Percentiles rank a stretch among this genome's conserved stretches.
Evolutionary conservation across 2,329 filamentous ascomycete genomes (phyloP).

Genomic region (Bipolaris victoriae): DNA sequence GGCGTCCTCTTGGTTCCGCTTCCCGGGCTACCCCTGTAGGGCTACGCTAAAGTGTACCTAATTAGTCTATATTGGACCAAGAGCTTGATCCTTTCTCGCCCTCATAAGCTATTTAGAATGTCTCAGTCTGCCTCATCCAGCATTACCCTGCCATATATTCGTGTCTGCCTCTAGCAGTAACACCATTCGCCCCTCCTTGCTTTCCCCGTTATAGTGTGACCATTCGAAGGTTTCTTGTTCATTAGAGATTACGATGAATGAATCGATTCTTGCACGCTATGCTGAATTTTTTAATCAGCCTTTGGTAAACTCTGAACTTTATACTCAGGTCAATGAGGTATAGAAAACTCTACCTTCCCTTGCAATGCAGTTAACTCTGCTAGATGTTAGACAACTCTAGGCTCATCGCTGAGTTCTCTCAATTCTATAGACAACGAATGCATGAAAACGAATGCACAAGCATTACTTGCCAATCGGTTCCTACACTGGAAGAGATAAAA

Average conservation of each 20-base stretch:
- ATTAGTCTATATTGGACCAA: neutral
- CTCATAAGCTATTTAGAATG: neutral
- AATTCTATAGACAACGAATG: slow-evolving; percentile 2
- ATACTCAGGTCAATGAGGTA: slow-evolving; percentile 1
- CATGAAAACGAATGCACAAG: neutral
- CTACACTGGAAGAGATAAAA: slow-evolving; percentile 6
- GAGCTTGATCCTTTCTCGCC: neutral
- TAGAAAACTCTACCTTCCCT: slow-evolving; percentile 1
- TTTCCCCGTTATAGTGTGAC: neutral
- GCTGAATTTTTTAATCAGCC: slow-evolving; percentile 1
- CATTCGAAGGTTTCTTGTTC: neutral
- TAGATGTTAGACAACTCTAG: neutral
- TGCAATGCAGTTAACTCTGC: neutral
- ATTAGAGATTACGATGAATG: neutral
- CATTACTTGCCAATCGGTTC: neutral
- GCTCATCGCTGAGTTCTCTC: slow-evolving; percentile 1
- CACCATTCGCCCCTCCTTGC: neutral
- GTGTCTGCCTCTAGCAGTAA: slow-evolving; percentile 1
- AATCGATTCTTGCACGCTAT: neutral
- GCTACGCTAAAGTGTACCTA: neutral
- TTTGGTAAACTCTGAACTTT: slow-evolving; percentile 1
- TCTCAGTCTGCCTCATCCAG: neutral
- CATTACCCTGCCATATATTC: slow-evolving; percentile 1
- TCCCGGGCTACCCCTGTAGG: neutral
- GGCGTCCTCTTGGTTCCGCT: slow-evolving; percentile 1